Percentiles rank a stretch among this genome's conserved stretches.
Evolutionary conservation across 2,329 filamentous ascomycete species (phyloP).

Genomic region (Thermochaetoides dissita): DNA sequence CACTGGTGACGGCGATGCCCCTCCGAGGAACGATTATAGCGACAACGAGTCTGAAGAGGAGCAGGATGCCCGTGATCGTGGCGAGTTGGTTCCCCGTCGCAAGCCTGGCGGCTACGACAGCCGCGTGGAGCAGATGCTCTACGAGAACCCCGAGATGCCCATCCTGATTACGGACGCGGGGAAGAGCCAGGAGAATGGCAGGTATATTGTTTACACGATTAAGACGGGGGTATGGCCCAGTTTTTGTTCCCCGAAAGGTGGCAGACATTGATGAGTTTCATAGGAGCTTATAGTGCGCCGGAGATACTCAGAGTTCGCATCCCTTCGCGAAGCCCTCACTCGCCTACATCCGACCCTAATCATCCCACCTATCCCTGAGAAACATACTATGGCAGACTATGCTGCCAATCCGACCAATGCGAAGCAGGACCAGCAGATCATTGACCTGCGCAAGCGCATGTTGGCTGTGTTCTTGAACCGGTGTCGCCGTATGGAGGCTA

Average conservation of each 20-base stretch:
- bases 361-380: slow-evolving; percentile 93
- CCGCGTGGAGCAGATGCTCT: slow-evolving; percentile 91
- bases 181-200: slow-evolving; percentile 83
- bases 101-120: slow-evolving; percentile 88
- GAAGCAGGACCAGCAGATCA: slow-evolving; percentile 93
- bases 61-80: slow-evolving; percentile 24
- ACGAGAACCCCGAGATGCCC: slow-evolving; percentile 80
- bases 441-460: slow-evolving; percentile 94
- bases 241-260: background rate
- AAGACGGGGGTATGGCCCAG: slow-evolving; percentile 61
- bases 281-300: slow-evolving; percentile 91
- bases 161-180: slow-evolving; percentile 90
- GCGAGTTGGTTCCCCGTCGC: slow-evolving; percentile 37
- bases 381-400: slow-evolving; percentile 97
- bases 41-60: slow-evolving; percentile 37
- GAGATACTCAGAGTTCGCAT: slow-evolving; percentile 92
- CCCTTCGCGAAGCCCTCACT: slow-evolving; percentile 74
- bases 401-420: slow-evolving; percentile 95
- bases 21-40: slow-evolving; percentile 27
- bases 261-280: slow-evolving; percentile 3
- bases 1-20: slow-evolving; percentile 53
- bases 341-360: slow-evolving; percentile 89
- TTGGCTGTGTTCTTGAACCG: slow-evolving; percentile 87
- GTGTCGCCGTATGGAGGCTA: slow-evolving; percentile 81
- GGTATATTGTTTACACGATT: slow-evolving; percentile 96